Base-by-base conservation (phyloP, 495 filamentous ascomycete genomes). In the Trichoderma orchidacearum region DNA sequence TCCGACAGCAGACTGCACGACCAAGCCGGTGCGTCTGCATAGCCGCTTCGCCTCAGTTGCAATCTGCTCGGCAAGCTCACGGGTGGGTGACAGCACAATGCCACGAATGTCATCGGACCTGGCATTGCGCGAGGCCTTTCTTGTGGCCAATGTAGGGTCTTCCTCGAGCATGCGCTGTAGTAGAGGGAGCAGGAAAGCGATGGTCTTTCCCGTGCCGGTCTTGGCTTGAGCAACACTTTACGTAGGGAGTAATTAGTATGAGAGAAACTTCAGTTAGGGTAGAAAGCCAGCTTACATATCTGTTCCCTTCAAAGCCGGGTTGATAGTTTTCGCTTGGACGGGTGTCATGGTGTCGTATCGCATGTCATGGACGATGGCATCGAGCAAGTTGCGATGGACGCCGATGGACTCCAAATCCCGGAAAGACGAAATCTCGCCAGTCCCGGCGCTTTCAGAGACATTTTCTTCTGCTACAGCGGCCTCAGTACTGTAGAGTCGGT, bases 61-160 rank as follows among this genome's bases (percentile, higher is more conserved):
- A 61, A 98, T 97, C 72, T 98, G 93, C 67, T 95, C 89, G 3
- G 93, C 93, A 59, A 98, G 77, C 71, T 98, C 93, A 57, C 93
- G 82, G 18, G 93, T 98, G 8, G 93, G 93, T 0, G 94, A 97
- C 58, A 98, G 82, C 64, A 98, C 84, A 41, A 98, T 83, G 27
- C 88, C 85, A 56, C 90, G 83, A 59, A 96, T 90, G 65, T 96
- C 89, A 30, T 77, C 66, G 1, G 81, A 66, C 3, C 67, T 64
- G 9, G 79, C 67, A 31, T 59, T 50, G 3, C 58, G 56, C 6
- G 15, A 48, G 29, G 66, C 60, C 11, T 59, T n/a, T 30, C 59
- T 52, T 13, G 53, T 53, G 31, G 72, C 74, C 23, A 80, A 69
- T 0, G 70, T 64, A 13, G 84, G 81, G 60, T 86, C 76, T 15